Conservation (phyloP, 371 early-diverging fungal genomes). For the Lichtheimia ramosa region DNA sequence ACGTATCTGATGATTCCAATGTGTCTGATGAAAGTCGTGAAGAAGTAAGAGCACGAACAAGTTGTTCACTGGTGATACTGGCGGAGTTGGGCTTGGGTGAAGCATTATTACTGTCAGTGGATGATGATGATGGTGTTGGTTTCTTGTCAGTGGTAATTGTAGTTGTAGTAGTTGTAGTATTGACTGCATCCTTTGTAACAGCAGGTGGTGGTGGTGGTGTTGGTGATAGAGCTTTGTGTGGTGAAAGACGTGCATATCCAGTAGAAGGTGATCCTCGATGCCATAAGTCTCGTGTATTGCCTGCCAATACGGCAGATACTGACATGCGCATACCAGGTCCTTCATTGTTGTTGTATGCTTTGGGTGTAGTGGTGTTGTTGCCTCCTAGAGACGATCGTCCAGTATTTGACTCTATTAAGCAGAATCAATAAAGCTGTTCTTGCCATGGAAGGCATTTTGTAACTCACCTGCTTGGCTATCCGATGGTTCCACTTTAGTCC, state of each 20-base stretch:
- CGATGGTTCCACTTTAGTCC: too few species aligned
- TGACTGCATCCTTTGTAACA: not conserved
- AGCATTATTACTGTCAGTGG: not conserved
- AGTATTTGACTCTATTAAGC: too few species aligned
- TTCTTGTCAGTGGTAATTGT: not conserved
- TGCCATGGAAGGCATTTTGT: too few species aligned
- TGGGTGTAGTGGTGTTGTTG: too few species aligned
- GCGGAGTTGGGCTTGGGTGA: conserved; percentile 1
- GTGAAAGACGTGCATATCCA: not conserved
- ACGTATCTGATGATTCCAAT: not conserved
- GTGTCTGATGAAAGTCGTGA: not conserved
- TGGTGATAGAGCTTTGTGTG: not conserved
- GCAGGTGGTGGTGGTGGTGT: not conserved
- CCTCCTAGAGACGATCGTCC: too few species aligned
- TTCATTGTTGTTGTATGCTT: not conserved
- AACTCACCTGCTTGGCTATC: too few species aligned
- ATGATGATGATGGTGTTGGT: not conserved
- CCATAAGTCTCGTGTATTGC: conserved; percentile 4
- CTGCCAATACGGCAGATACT: conserved; percentile 15
- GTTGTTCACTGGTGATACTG: conserved; percentile 34
- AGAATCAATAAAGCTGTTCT: too few species aligned
- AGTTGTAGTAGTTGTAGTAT: not conserved
- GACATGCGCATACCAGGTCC: conserved; percentile 20
- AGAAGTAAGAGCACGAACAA: conserved; percentile 36
- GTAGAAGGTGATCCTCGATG: not conserved